These are phyloP conservation scores for Pseudonectria buxi DNA, from an alignment of 2,329 filamentous ascomycete species.

Conservation along the genomic window DNA sequence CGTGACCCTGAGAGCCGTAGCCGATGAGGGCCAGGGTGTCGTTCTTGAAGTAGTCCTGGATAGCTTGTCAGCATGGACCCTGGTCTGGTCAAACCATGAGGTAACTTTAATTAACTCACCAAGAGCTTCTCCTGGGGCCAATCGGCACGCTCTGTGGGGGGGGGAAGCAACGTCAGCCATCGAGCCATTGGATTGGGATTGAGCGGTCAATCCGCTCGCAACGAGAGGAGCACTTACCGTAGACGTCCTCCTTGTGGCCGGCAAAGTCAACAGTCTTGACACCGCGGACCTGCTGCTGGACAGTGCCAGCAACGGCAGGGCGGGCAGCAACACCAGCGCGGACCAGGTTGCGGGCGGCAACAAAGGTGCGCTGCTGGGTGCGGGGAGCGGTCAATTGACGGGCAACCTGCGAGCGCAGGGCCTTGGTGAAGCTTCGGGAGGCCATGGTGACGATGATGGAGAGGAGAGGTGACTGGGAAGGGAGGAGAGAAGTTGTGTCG, in stretches of 20 bases:
- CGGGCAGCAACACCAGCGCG: slow-evolving; percentile 48
- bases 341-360: slow-evolving; percentile 52
- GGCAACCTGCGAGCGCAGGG: slow-evolving; percentile 55
- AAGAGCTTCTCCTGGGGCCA: slow-evolving; percentile 98
- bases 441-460: slow-evolving; percentile 56
- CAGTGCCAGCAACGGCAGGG: slow-evolving; percentile 41
- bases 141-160: slow-evolving; percentile 76
- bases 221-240: slow-evolving; percentile 50
- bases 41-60: slow-evolving; percentile 97
- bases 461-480: slow-evolving; percentile 20
- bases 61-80: slow-evolving; percentile 3
- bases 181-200: slow-evolving; percentile 19
- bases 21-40: slow-evolving; percentile 98
- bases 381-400: slow-evolving; percentile 57
- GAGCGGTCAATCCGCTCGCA: slow-evolving; percentile 13
- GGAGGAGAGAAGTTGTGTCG: slow-evolving; percentile 19
- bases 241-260: slow-evolving; percentile 89
- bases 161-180: background rate
- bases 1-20: slow-evolving; percentile 96
- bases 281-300: slow-evolving; percentile 72
- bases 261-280: slow-evolving; percentile 99
- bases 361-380: slow-evolving; percentile 56
- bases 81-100: background rate
- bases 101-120: slow-evolving; percentile 49
- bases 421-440: slow-evolving; percentile 66